Base-by-base conservation (phyloP, 208 protist species). In the Leishmania major region DNA sequence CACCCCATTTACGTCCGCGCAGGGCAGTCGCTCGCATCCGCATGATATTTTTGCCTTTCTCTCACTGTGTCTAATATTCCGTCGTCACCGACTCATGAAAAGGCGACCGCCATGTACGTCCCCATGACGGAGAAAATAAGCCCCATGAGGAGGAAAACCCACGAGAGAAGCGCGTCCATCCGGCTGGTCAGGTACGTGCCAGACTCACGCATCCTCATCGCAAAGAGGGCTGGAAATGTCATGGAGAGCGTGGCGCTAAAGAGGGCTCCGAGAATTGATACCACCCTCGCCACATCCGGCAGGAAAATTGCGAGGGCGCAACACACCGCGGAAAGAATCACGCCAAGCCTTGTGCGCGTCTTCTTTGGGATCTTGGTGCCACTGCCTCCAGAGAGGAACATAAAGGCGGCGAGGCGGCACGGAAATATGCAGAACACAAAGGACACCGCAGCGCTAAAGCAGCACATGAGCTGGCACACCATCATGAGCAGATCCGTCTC, bases 361-460 rank as follows among this genome's bases (percentile, higher is more conserved):
- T 83, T 87, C 64, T 90, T 89, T 19, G 93, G 90, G 28, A 94
- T 91, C 76, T 93, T 93, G 15, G 85, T 85, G 51, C 71, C 79
- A 43, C 80, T 86, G 15, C 90, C 91, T 59, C 90, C 90, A 17
- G 91, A 92, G 40, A 94, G 17, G 25, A 94, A 87, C 93, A 96
- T 94, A 77, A 91, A 94, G 28, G 87, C 88, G 72, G 91, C 88
- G 59, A 87, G 84, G 35, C 93, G 90, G 78, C 89, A 92, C 19
- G 93, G 93, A 70, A 95, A 96, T 75, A 96, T 88, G 84, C 85
- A 93, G 79, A 95, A 96, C 37, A 95, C 88, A 74, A 87, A 96
- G 25, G 91, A 93, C 19, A 94, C 77, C 49, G 90, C 86, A 1
- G 91, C 93, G 78, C 87, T 92, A 80, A 91, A 96, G 83, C 91